Conservation (phyloP, 148 eudicot genomes). For the Cornus florida region DNA sequence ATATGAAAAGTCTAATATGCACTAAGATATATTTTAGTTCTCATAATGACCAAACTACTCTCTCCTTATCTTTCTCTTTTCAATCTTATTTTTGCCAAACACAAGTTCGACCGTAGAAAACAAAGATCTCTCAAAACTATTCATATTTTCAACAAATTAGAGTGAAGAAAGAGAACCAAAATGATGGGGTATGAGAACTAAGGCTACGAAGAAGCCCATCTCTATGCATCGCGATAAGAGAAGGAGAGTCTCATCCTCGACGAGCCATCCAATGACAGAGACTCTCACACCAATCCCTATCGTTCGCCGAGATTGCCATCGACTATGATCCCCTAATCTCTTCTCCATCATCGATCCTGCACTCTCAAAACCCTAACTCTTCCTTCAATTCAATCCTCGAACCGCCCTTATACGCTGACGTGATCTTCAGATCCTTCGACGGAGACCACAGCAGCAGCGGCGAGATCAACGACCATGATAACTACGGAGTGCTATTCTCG, state of each 20-base stretch:
- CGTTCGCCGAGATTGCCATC: conserved; percentile 54
- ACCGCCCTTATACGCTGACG: conserved; percentile 93
- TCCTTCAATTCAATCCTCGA: conserved; percentile 72
- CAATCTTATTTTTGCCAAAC: too few relatives aligned
- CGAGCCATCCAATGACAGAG: conserved; percentile 15
- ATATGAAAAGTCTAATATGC: too few relatives aligned
- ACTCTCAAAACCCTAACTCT: conserved; percentile 41
- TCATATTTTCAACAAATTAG: too few relatives aligned
- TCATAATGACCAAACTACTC: too few relatives aligned
- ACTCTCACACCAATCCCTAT: conserved; percentile 21
- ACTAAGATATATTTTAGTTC: too few relatives aligned
- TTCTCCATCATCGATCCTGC: conserved; percentile 15
- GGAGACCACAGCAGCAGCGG: conserved; percentile 31
- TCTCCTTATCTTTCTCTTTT: too few relatives aligned
- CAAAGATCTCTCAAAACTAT: background rate
- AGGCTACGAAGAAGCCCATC: conserved; percentile 40
- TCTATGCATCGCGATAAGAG: conserved; percentile 32
- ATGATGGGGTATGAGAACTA: conserved; percentile 52
- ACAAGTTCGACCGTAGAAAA: background rate
- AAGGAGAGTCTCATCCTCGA: conserved; percentile 44
- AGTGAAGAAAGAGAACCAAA: background rate
- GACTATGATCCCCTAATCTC: conserved; percentile 29
- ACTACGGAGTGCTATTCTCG: conserved; percentile 18
- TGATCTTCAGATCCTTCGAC: conserved; percentile 82
- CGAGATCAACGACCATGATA: conserved; percentile 46